Percentiles rank a stretch among this genome's conserved stretches.
Conservation (phyloP, 768 basidiomycete species). For the Hypholoma sublateritium region DNA sequence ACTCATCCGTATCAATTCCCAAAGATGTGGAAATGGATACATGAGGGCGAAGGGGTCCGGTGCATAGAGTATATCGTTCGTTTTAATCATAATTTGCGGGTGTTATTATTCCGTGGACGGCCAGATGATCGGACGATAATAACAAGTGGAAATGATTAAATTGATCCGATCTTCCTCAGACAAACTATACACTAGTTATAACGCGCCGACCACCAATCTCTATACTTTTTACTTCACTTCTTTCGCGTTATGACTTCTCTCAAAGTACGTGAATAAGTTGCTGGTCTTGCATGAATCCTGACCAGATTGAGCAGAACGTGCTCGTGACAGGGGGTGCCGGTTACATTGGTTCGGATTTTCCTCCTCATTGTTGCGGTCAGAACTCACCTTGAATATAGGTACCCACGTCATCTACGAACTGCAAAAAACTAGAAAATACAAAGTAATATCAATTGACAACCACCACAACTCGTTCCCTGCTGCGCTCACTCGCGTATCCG, state of each 20-base stretch:
- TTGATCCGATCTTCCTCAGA: slow-evolving; percentile 24
- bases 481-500: slow-evolving; percentile 72
- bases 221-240: slow-evolving; percentile 5
- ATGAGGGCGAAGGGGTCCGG: slow-evolving; percentile 10
- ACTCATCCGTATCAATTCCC: slow-evolving; percentile 14
- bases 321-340: slow-evolving; percentile 73
- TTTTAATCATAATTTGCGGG: background rate
- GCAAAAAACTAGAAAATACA: slow-evolving; percentile 85
- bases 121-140: slow-evolving; percentile 23
- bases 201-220: slow-evolving; percentile 8
- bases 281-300: slow-evolving; percentile 16
- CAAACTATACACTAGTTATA: background rate
- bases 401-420: slow-evolving; percentile 91
- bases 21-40: slow-evolving; percentile 54
- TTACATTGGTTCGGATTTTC: slow-evolving; percentile 68
- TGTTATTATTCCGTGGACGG: slow-evolving; percentile 2
- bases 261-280: slow-evolving; percentile 40
- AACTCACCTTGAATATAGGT: slow-evolving; percentile 46
- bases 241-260: slow-evolving; percentile 29
- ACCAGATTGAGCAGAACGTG: slow-evolving; percentile 35
- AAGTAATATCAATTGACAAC: slow-evolving; percentile 95
- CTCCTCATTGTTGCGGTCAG: slow-evolving; percentile 3
- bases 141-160: slow-evolving; percentile 9
- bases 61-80: background rate
- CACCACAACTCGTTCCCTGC: slow-evolving; percentile 85